phyloP scores from a whole-genome alignment of 805 yeast species.

The Saccharomycopsis lassenensis region DNA sequence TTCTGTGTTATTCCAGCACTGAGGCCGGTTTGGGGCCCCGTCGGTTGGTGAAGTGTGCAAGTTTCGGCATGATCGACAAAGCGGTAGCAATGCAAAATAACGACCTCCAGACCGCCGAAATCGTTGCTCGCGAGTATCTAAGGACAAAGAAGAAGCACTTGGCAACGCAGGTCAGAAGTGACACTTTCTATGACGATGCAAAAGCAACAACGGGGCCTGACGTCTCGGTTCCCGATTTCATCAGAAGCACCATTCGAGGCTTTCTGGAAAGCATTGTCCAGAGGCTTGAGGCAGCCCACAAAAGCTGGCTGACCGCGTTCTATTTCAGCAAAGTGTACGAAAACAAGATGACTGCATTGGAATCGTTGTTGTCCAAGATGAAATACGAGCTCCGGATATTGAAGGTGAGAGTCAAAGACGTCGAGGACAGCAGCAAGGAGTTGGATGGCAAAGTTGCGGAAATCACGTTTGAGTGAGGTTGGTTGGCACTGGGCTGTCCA shows the following conservation, averaged over 20 bases:
- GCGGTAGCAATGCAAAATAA: no score
- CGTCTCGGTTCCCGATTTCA: no score
- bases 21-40: no score
- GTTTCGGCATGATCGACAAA: no score
- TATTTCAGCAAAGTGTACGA: conserved; percentile 20
- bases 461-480: not conserved
- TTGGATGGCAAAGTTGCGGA: conserved; percentile 9
- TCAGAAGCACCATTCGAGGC: no score
- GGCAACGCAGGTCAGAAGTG: not conserved
- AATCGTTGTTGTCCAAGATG: conserved; percentile 45
- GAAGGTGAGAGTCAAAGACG: conserved; percentile 52
- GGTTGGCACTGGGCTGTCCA: not conserved
- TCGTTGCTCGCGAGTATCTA: conserved; percentile 17
- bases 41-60: no score
- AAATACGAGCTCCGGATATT: conserved; percentile 56
- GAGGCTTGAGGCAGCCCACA: conserved; percentile 8
- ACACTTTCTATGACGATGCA: not conserved
- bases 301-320: conserved; percentile 5
- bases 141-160: conserved; percentile 19
- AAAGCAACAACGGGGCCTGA: not conserved
- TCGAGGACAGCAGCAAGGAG: conserved; percentile 38
- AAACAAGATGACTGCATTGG: conserved; percentile 37
- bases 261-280: no score
- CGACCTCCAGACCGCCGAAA: conserved; percentile 1
- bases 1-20: no score